Base-by-base conservation (phyloP, 257 asterid species). In the Primulina tabacum region DNA sequence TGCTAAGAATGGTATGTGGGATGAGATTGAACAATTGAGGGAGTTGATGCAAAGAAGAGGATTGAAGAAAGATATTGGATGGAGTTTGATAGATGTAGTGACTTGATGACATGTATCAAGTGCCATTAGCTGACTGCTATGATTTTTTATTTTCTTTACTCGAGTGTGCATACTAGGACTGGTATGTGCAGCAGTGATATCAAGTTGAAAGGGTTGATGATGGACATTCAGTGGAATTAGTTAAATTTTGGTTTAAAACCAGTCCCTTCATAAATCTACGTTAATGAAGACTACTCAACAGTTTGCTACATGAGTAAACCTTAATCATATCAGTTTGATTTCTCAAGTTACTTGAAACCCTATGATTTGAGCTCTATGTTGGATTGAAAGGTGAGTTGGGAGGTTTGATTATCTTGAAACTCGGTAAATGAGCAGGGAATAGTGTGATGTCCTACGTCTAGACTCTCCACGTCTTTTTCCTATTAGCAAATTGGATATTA, bases 1-100 rank as follows among this genome's bases (percentile, higher is more conserved):
- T 74, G 97, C 94, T 40, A 78, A 77, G 82, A 81, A 84, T 72
- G 87, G 88, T 1, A 73, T 87, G 96, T 88, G 96, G 98, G 77
- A 66, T 73, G 94, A 86, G 82, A 87, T 89, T 70, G 96, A 75
- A 72, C 74, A 76, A 21, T 60, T 89, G 83, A 87, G 99, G 76
- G 87, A 82, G 68, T 37, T 67, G 18, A 86, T 87, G 89, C 80
- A 76, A 68, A 68, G 68, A 62, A 83, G 82, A 74, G 97, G 95
- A 11, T 35, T 89, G 77, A 81, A 80, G 89, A 90, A 93, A 85
- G 92, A 89, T 17, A 72, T 62, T 24, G 56, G 56, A 50, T 50
- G 18, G 20, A 50, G 56, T 50, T 50, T 50, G 56, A 50, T 50
- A 50, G 56, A 50, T 50, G 56, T 12, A 43, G n/a, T 50, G 56